These are phyloP conservation scores for Naematelia aurantialba DNA, from an alignment of 768 basidiomycete species.

Conservation along the genomic window DNA sequence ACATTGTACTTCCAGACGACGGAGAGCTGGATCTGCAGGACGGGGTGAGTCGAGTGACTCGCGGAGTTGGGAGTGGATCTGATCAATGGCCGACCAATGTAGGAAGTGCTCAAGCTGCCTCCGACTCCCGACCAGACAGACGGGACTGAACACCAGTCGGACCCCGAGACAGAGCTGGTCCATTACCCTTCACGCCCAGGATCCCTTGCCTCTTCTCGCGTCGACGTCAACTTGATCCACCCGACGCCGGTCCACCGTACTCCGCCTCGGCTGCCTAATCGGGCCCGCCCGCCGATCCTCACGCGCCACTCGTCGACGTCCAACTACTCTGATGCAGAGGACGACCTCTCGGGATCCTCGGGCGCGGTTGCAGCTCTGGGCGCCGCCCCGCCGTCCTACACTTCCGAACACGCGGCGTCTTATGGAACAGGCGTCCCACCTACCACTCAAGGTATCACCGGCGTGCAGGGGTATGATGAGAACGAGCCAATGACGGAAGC, in stretches of 20 bases:
- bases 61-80: slow-evolving; percentile 26
- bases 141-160: slow-evolving; percentile 28
- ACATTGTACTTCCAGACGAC: slow-evolving; percentile 26
- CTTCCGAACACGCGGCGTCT: not conserved
- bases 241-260: not conserved
- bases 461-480: slow-evolving; percentile 2
- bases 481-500: slow-evolving; percentile 28
- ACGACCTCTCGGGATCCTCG: slow-evolving; percentile 5
- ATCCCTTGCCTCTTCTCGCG: slow-evolving; percentile 3
- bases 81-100: slow-evolving; percentile 5
- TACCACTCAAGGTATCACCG: slow-evolving; percentile 1
- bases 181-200: slow-evolving; percentile 12
- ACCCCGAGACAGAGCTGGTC: slow-evolving; percentile 31
- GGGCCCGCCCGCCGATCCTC: slow-evolving; percentile 10
- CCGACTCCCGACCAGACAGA: slow-evolving; percentile 41
- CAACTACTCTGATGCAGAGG: slow-evolving; percentile 18
- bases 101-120: slow-evolving; percentile 43
- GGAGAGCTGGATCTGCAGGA: slow-evolving; percentile 12
- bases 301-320: slow-evolving; percentile 21
- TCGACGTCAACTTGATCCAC: slow-evolving; percentile 5
- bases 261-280: not conserved
- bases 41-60: slow-evolving; percentile 8
- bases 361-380: not conserved
- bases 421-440: not conserved
- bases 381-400: not conserved